phyloP scores from a whole-genome alignment of 441 rosid genomes.

The Viola pubescens region DNA sequence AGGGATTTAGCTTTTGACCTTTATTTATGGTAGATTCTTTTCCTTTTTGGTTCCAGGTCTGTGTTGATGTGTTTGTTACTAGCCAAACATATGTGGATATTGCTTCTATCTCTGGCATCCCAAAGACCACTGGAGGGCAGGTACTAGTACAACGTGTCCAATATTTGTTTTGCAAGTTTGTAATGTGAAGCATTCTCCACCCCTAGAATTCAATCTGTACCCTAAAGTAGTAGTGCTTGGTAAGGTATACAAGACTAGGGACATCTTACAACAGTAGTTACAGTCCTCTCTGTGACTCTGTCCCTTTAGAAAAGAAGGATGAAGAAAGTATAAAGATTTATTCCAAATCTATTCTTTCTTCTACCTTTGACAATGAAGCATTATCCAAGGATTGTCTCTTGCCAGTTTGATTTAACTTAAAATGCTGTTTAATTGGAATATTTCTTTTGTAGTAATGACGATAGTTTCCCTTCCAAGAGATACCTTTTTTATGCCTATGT shows the following conservation, averaged over 20 bases:
- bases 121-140: slow-evolving; percentile 96
- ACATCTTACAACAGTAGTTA: no score
- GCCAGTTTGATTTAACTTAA: no score
- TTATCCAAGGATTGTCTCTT: no score
- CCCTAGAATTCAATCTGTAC: no score
- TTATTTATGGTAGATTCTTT: slow-evolving; percentile 7
- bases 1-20: slow-evolving; percentile 1
- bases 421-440: neutral
- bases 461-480: no score
- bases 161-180: neutral
- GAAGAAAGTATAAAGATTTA: no score
- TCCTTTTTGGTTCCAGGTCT: slow-evolving; percentile 48
- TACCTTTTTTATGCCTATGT: neutral
- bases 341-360: no score
- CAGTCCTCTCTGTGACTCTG: no score
- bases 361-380: no score
- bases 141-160: slow-evolving; percentile 20
- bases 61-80: slow-evolving; percentile 82
- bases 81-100: slow-evolving; percentile 77
- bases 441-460: neutral
- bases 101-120: slow-evolving; percentile 83
- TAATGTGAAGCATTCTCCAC: neutral
- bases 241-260: no score
- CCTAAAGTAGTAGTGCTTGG: no score
- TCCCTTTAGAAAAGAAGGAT: no score